Conservation (phyloP, 331 rosid genomes). For the Pyrus hybrid region DNA sequence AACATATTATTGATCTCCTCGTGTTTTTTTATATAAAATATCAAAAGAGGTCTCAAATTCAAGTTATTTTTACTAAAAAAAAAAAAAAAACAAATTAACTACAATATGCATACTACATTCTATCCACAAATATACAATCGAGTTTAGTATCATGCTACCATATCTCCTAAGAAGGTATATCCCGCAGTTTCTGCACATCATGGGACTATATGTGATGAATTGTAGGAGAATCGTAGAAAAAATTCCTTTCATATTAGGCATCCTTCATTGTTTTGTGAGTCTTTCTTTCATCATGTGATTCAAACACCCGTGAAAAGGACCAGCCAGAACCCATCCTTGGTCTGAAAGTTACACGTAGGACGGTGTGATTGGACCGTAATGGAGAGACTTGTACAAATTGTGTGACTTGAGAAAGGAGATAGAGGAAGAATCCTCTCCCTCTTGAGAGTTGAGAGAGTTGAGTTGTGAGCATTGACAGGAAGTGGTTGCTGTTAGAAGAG, state of each 20-base stretch:
- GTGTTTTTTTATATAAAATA: background rate
- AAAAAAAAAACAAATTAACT: too few species aligned
- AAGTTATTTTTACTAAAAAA: too few species aligned
- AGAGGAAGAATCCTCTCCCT: background rate
- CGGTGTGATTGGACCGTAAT: background rate
- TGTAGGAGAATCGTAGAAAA: too few species aligned
- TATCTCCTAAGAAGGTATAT: too few species aligned
- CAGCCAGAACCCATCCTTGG: constrained; percentile 7
- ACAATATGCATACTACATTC: too few species aligned
- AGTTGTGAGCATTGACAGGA: background rate
- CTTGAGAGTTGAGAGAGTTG: background rate
- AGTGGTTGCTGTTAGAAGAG: background rate
- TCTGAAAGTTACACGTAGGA: constrained; percentile 14
- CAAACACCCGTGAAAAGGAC: constrained; percentile 22
- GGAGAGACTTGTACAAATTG: constrained; percentile 21
- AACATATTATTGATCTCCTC: background rate
- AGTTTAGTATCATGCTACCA: too few species aligned
- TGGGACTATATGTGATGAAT: too few species aligned
- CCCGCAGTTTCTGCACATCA: too few species aligned
- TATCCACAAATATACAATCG: too few species aligned
- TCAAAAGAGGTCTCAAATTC: background rate
- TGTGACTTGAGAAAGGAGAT: constrained; percentile 7
- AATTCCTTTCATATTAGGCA: too few species aligned
- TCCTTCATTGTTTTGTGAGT: too few species aligned
- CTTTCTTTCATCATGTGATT: constrained; percentile 2